Percentiles rank a stretch among this genome's conserved stretches.
Evolutionary conservation across 192 early-diverging fungal genomes (phyloP).

Genomic region (Umbelopsis sp.): DNA sequence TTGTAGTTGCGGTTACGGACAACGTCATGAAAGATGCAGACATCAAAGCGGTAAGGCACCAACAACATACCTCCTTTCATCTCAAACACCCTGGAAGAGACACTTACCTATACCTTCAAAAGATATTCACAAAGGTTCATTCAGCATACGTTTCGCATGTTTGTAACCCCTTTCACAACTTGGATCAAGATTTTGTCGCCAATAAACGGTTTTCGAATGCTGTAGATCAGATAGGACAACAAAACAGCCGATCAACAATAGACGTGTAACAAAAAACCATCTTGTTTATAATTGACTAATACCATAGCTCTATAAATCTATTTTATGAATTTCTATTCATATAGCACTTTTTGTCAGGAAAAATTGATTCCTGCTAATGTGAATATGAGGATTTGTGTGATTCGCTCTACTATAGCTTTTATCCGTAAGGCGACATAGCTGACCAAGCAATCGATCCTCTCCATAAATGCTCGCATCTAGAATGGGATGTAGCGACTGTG

Average conservation of each 20-base stretch:
- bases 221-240: conserved; percentile 10
- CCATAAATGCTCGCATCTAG: background rate
- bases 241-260: conserved; percentile 6
- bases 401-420: background rate
- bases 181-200: conserved; percentile 37
- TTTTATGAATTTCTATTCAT: background rate
- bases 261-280: background rate
- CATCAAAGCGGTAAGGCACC: conserved; percentile 69
- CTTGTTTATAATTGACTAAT: background rate
- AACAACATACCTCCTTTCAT: background rate
- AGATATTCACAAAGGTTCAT: conserved; percentile 84
- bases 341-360: background rate
- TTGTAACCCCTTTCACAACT: conserved; percentile 87
- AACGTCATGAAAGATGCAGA: conserved; percentile 77
- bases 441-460: background rate
- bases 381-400: background rate
- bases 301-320: background rate
- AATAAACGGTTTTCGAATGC: conserved; percentile 6
- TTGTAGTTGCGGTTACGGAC: conserved; percentile 70
- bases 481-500: background rate
- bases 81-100: background rate
- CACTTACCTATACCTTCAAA: background rate
- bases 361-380: background rate
- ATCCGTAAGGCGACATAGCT: background rate
- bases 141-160: conserved; percentile 77